Base-by-base conservation (phyloP, 2,329 filamentous ascomycete species). In the Pseudogymnoascus sp. region DNA sequence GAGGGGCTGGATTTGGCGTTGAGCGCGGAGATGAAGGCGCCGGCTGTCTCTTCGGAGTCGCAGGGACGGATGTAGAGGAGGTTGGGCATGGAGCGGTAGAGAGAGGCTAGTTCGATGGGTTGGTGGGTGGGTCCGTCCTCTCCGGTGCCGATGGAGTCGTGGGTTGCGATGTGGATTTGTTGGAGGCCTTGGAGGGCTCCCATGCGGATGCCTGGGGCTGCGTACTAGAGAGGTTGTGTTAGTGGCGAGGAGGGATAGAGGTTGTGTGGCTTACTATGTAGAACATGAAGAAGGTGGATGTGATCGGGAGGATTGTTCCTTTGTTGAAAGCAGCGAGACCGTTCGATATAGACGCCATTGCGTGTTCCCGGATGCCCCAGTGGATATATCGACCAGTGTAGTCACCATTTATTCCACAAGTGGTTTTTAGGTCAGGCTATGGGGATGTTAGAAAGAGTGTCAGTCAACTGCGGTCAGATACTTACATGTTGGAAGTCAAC, bases 1-100 rank as follows among this genome's bases (percentile, higher is more conserved):
- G 75, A 76, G 1, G 81, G 76, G 0, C 75, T 76, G 59, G 77
- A 69, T 53, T 72, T 73, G 1, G 73, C 71, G 64, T 77, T 74
- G 42, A 84, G 71, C 7, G 82, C 82, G 3, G 75, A 69, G 36
- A 78, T 78, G 73, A 78, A 85, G 3, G 83, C 84, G 11, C 83
- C 83, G 1, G 79, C 78, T 0, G 77, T 78, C 71, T 88, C 84
- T 68, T 87, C 83, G 56, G 77, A 79, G 65, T 87, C 84, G 56
- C 78, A 78, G 0, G 84, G 84, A 0, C 84, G 81, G 63, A 87
- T 84, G 70, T 86, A 86, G 1, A 82, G 73, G 0, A 87, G 66
- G 64, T 86, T 86, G 0, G 84, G 84, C 84, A 87, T 87, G 23
- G 84, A 80, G 4, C 85, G 81, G 70, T 84, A 87, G 2, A 87